Percentiles rank a stretch among this genome's conserved stretches.
Evolutionary conservation across 805 yeast species (phyloP).

Genomic region (Sporopachydermia lactativora): DNA sequence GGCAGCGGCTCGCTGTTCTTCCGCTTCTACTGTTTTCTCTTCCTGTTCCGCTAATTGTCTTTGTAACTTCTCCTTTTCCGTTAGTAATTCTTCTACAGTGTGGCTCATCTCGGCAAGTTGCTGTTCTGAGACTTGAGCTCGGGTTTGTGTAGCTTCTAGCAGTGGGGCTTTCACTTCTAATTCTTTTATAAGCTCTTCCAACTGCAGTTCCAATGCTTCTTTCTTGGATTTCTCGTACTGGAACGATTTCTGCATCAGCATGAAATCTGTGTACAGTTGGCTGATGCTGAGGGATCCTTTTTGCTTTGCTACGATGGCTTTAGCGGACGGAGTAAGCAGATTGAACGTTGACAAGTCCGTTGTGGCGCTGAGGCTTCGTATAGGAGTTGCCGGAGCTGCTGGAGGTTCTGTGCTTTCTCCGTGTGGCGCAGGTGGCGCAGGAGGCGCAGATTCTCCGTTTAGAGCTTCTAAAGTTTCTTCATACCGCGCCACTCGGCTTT

Average conservation of each 20-base stretch:
- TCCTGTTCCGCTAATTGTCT: conserved; percentile 18
- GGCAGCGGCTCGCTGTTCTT: conserved; percentile 19
- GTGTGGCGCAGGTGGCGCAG: conserved; percentile 9
- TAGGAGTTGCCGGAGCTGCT: conserved; percentile 12
- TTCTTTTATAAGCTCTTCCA: conserved; percentile 60
- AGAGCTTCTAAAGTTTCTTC: conserved; percentile 32
- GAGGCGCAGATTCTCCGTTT: conserved; percentile 12
- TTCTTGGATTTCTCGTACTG: conserved; percentile 59
- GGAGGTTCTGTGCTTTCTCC: conserved; percentile 10
- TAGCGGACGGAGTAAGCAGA: conserved; percentile 42
- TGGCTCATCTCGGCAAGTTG: conserved; percentile 41
- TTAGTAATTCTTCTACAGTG: conserved; percentile 27
- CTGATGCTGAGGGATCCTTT: conserved; percentile 46
- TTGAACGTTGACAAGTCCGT: background rate
- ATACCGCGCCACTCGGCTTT: conserved; percentile 26
- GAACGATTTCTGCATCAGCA: conserved; percentile 48
- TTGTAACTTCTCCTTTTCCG: conserved; percentile 23
- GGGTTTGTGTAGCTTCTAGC: conserved; percentile 49
- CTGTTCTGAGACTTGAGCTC: conserved; percentile 40
- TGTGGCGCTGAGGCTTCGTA: conserved; percentile 5
- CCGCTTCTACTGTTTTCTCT: conserved; percentile 19
- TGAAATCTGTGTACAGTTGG: conserved; percentile 49
- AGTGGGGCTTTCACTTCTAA: conserved; percentile 69
- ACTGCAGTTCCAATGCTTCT: conserved; percentile 51
- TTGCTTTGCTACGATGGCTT: conserved; percentile 31